Base-by-base conservation (phyloP, 164 flowering plant genomes). In the Vitis cinerea region DNA sequence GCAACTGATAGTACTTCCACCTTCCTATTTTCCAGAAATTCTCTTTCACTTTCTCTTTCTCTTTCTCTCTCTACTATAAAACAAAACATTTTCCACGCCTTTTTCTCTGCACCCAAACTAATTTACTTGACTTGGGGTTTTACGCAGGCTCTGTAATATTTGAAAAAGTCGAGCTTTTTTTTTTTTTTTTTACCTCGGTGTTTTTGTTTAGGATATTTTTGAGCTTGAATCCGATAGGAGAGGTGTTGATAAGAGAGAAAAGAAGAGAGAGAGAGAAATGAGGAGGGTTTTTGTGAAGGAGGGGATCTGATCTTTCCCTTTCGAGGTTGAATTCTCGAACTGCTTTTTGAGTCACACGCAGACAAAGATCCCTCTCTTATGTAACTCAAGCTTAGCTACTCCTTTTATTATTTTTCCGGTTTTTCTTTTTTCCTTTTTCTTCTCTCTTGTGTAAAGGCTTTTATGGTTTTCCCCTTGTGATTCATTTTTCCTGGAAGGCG, bases 291-390 rank as follows among this genome's bases (percentile, higher is more conserved):
- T 23, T 77, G 81, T 82, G 80, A 75, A 81, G 75, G 63, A 63
- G 77, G 53, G 68, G 76, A 76, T 71, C 69, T 61, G 66, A 78
- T 72, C 68, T 78, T 78, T 83, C 79, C 74, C 67, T 82, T 82
- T 80, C 81, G 71, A 75, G 44, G 80, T 79, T 79, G 79, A 82
- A 79, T 75, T 75, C 74, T 74, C 57, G 10, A 44, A 3, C 52
- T 53, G 65, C 68, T 63, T 71, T 71, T 68, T 74, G 31, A 59
- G 73, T 52, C 72, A 58, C 60, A 64, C 68, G 23, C 63, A 48
- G 50, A 56, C 53, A 58, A 54, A 58, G 23, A 11, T 31, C 44
- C 44, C 44, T 31, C 44, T 31, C 7, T 31, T 31, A 31, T 31
- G 44, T 31, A 31, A 31, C 44, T 31, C 44, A 31, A 31, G 44